These are phyloP conservation scores for Chytriomyces sp. DNA, from an alignment of 192 early-diverging fungal genomes.

Conservation along the genomic window DNA sequence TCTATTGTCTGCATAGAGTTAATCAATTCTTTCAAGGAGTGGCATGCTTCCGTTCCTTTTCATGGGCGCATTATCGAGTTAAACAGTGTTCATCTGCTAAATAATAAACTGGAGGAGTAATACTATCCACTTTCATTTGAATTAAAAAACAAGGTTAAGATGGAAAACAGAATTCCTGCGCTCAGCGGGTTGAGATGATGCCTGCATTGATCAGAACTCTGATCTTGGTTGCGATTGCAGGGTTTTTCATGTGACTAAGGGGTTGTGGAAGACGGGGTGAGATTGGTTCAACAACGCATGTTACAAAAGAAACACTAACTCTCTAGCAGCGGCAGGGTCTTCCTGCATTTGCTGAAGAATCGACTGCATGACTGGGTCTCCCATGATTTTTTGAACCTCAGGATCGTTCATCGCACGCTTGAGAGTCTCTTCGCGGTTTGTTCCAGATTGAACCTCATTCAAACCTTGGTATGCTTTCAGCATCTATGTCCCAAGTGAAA, in stretches of 20 bases:
- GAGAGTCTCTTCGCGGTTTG: conserved; percentile 78
- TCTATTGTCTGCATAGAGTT: neutral
- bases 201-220: conserved; percentile 92
- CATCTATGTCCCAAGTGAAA: conserved; percentile 51
- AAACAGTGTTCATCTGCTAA: neutral
- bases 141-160: conserved; percentile 1
- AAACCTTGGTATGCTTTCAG: conserved; percentile 82
- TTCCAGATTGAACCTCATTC: conserved; percentile 58
- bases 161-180: neutral
- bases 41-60: conserved; percentile 20
- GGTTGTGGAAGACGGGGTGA: conserved; percentile 7
- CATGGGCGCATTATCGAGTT: neutral
- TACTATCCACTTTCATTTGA: neutral
- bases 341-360: conserved; percentile 98
- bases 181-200: conserved; percentile 48
- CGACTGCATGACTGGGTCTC: conserved; percentile 94
- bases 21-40: conserved; percentile 1
- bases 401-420: conserved; percentile 90
- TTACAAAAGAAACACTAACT: conserved; percentile 53
- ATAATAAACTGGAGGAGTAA: neutral
- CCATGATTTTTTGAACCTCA: conserved; percentile 84
- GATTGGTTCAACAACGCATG: conserved; percentile 3
- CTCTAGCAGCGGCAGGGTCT: conserved; percentile 88
- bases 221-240: conserved; percentile 89
- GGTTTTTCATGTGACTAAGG: conserved; percentile 88